Evolutionary conservation across 306 rosid species (phyloP).

Genomic region (Pterocarpus macrocarpus): DNA sequence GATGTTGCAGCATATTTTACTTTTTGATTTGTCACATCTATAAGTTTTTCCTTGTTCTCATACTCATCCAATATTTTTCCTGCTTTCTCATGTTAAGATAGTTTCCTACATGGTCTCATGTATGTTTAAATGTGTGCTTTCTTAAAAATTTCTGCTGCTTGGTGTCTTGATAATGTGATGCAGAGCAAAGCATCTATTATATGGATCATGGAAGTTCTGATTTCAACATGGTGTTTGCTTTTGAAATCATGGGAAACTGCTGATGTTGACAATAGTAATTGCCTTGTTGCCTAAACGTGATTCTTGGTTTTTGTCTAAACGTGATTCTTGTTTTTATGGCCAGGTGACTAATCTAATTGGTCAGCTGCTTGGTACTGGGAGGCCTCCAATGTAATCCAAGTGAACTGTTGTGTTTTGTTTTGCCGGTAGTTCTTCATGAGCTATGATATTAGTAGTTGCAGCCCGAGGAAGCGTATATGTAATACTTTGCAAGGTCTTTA

Average conservation of each 20-base stretch:
- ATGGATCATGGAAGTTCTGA: neutral
- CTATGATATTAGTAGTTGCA: conserved; percentile 34
- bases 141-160: conserved; percentile 18
- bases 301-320: neutral
- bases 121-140: conserved; percentile 2
- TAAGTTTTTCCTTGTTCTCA: neutral
- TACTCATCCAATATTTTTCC: neutral
- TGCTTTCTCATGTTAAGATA: neutral
- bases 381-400: conserved; percentile 66
- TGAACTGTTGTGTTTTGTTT: conserved; percentile 20
- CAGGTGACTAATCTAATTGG: conserved; percentile 90
- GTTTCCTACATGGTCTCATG: neutral
- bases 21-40: conserved; percentile 1
- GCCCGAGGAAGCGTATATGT: conserved; percentile 39
- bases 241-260: conserved; percentile 8
- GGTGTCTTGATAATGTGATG: conserved; percentile 4
- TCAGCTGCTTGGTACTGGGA: conserved; percentile 85
- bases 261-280: conserved; percentile 8
- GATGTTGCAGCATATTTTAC: conserved; percentile 36
- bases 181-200: conserved; percentile 1
- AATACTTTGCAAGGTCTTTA: conserved; percentile 34
- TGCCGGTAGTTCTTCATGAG: conserved; percentile 16
- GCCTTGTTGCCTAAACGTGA: neutral
- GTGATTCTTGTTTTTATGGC: neutral
- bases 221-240: neutral